A percentile compares a stretch with the other conserved stretches of the same genome.
phyloP scores from a whole-genome alignment of 805 yeast species.

The Ogataea wickerhamii region DNA sequence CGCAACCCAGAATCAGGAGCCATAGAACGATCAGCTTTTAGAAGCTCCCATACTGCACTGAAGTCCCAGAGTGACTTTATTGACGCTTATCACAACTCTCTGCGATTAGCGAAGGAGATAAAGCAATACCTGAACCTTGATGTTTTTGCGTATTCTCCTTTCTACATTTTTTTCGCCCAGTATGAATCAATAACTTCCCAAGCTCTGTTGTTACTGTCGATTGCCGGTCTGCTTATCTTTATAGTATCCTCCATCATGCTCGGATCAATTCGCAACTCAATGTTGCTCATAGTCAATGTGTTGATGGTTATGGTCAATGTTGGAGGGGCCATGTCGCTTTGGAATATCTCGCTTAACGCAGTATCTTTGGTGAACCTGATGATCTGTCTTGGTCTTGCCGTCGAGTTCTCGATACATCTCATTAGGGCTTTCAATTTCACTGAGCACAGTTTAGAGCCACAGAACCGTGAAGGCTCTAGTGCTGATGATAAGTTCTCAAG shows the following conservation, averaged over 20 bases:
- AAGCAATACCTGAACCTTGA: constrained; percentile 40
- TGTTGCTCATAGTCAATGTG: constrained; percentile 55
- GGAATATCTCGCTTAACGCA: constrained; percentile 80
- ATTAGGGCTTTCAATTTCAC: constrained; percentile 64
- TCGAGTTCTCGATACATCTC: constrained; percentile 88
- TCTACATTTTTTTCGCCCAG: constrained; percentile 90
- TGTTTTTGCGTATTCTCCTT: constrained; percentile 88
- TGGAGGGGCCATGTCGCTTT: constrained; percentile 74
- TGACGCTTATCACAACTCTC: constrained; percentile 67
- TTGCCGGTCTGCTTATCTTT: constrained; percentile 52
- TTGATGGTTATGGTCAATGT: constrained; percentile 63
- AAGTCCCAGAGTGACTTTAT: constrained; percentile 84
- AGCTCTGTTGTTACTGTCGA: constrained; percentile 49
- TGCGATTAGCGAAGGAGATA: constrained; percentile 60
- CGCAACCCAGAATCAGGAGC: constrained; percentile 35
- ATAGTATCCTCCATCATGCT: constrained; percentile 51
- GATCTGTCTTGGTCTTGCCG: constrained; percentile 91
- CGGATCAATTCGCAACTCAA: constrained; percentile 63
- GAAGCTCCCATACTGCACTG: constrained; percentile 76
- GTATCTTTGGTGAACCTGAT: constrained; percentile 84
- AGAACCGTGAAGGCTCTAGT: constrained; percentile 5
- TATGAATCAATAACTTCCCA: constrained; percentile 62
- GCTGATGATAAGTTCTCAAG: constrained; percentile 25
- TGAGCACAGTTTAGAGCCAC: constrained; percentile 6
- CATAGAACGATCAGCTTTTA: constrained; percentile 61